Evolutionary conservation across 495 filamentous ascomycete genomes (phyloP), one percentile per base, ranked within the genome.

Genomic region (Friedmanniomyces simplex): DNA sequence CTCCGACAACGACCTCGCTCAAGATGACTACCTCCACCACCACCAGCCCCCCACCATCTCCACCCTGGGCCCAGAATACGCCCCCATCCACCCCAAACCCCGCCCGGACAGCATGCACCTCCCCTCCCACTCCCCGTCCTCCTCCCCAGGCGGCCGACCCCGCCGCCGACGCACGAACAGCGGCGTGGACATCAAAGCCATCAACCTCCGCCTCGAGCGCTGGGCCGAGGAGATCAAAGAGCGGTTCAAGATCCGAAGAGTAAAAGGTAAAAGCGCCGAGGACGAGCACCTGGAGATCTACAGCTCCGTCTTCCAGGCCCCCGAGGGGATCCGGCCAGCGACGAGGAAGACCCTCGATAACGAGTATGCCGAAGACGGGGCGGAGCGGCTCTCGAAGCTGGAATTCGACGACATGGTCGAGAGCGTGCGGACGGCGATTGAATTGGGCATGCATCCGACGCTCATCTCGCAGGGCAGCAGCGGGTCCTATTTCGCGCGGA

Each of bases 171-270:
- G 84, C 60, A 85, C 89, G 57, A 95, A 89, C 67, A 87, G 89
- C 28, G 91, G 89, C 4, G 93, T 97, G 12, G 93, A 99, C 69
- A 91, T 99, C 65, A 97, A 97, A 71, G 93, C 91, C 58, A 96
- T 99, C 70, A 99, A 99, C 72, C 91, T 93, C 54, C 82, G 93
- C 48, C 76, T 99, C 20, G 93, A 99, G 69, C 77, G 87, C 63
- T 99, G 93, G 93, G 94, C 94, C 41, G 91, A 96, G 62, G 91
- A 99, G 74, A 97, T 99, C 65, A 91, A 94, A 28, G 87, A 86
- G 62, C 94, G 94, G 65, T 97, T 98, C 80, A 97, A 95, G 74
- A 88, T 90, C 64, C 75, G 79, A 56, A 82, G 81, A 41, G 82
- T 84, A 60, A 91, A 86, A 70, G 87, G 86, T 28, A 86, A 80